Base-by-base conservation (phyloP, 495 filamentous ascomycete genomes). In the Penicillium robsamsonii region DNA sequence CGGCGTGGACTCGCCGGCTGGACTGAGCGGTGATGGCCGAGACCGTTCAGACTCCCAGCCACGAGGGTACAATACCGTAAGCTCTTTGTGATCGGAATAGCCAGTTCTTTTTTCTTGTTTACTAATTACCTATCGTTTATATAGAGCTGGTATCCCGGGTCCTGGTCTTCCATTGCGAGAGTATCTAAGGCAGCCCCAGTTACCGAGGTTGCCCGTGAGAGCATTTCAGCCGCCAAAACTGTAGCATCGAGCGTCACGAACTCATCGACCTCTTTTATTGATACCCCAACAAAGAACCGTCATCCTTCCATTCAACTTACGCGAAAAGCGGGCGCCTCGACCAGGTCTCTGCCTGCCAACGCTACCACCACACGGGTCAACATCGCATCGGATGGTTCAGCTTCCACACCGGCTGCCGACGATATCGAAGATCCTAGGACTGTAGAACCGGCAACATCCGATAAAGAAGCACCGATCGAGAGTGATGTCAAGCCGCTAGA, bases 161-260 rank as follows among this genome's bases (percentile, higher is more conserved):
- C 81, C 46, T 92, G 86, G 86, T 83, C 87, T 24, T 76, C 79
- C 45, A 69, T 70, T 29, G 77, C 80, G 35, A 78, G 79, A 65
- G 72, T 71, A 22, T 77, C 80, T 37, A 92, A 92, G 69, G 86
- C 88, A 25, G 76, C 79, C 37, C 81, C 88, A 45, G 85, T 88
- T 50, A 91, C 85, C 46, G 81, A 89, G 71, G 81, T 91, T 68
- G 88, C 86, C 53, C 85, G 84, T 67, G 88, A 92, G 74, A 89
- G 85, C 50, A 89, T 91, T 33, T 79, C 86, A 52, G 87, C 81
- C 59, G 72, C 80, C 53, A 68, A 76, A 60, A 70, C 77, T 68
- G 70, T 70, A 64, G 70, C 70, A 57, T 73, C 76, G 55, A 70
- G 77, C 64, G 38, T 69, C 27, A 59, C 70, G 6, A 70, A 72